Base-by-base conservation (phyloP, 345 rosid species). In the Orychophragmus violaceus region DNA sequence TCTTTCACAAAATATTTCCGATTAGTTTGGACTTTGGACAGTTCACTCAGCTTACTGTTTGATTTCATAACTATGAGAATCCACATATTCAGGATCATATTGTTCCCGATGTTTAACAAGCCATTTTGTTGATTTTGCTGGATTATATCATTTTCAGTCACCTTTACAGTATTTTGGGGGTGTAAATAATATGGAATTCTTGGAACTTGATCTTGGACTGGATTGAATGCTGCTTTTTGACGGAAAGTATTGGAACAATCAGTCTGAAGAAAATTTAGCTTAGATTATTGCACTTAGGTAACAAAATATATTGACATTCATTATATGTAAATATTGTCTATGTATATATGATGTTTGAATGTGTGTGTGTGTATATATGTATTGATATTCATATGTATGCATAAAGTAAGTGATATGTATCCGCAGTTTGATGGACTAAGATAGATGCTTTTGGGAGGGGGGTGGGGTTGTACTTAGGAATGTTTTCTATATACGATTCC, bases 391-490 rank as follows among this genome's bases (percentile, higher is more conserved):
- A 25, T 63, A 14, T 62, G 4, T 54, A 35, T 61, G 54, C 17
- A 36, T 60, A 50, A 25, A 50, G 23, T 55, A 44, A n/a, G n/a
- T 67, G 65, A 32, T 32, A 46, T 55, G 32, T 9, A 46, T 23
- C 39, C 48, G 33, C 17, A 60, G 33, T 60, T 59, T 59, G 52
- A 37, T 58, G 30, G 52, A 49, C 59, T 49, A 41, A 50, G 35
- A 50, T 35, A 36, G 21, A 37, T 60, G 60, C 14, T 37, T 50
- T 8, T 8, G 41, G 39, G n/a, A n/a, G n/a, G n/a, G n/a, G n/a
- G n/a, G n/a, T n/a, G n/a, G 66, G 46, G 49, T 29, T 61, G 54
- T 61, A 70, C 62, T 22, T 30, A 11, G n/a, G 33, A 70, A 70
- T 52, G 56, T 62, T 64, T 62, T 53, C 37, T 22, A 16, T 30